Conservation (phyloP, 192 early-diverging fungal genomes). For the Gonapodya prolifera region DNA sequence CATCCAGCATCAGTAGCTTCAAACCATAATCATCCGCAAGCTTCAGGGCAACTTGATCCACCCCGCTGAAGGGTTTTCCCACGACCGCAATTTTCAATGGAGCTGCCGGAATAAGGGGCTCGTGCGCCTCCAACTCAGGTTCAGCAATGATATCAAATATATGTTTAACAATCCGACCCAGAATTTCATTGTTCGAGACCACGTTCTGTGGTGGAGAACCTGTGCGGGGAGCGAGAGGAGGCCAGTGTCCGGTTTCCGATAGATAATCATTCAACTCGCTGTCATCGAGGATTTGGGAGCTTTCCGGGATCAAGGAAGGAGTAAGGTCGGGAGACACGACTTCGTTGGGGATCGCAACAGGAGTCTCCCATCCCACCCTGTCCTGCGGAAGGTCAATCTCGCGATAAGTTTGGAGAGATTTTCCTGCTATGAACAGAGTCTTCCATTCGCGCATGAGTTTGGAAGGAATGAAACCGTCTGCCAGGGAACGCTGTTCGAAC, state of each 20-base stretch:
- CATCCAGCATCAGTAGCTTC: conserved; percentile 22
- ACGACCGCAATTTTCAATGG: conserved; percentile 33
- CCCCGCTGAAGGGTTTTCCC: conserved; percentile 42
- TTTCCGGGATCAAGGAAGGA: conserved; percentile 7
- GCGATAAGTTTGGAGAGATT: conserved; percentile 22
- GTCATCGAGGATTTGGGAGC: conserved; percentile 32
- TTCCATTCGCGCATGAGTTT: conserved; percentile 44
- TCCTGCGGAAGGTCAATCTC: conserved; percentile 26
- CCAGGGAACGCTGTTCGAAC: conserved; percentile 32
- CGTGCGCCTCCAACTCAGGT: conserved; percentile 19
- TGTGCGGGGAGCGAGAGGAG: not conserved
- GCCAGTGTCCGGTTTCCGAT: conserved; percentile 29
- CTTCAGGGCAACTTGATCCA: conserved; percentile 23
- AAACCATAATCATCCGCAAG: conserved; percentile 26
- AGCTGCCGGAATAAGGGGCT: conserved; percentile 23
- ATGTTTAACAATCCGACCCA: conserved; percentile 25
- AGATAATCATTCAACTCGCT: conserved; percentile 41
- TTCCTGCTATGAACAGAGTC: conserved; percentile 29
- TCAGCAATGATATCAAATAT: conserved; percentile 30
- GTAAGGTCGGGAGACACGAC: not conserved
- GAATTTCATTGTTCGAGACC: conserved; percentile 21
- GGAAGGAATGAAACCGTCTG: conserved; percentile 32
- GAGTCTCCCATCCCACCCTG: conserved; percentile 10
- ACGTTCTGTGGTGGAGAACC: not conserved
- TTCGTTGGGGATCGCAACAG: not conserved